These are phyloP conservation scores for Cladosporium sp. DNA, from an alignment of 2,329 filamentous ascomycete genomes.

Conservation along the genomic window DNA sequence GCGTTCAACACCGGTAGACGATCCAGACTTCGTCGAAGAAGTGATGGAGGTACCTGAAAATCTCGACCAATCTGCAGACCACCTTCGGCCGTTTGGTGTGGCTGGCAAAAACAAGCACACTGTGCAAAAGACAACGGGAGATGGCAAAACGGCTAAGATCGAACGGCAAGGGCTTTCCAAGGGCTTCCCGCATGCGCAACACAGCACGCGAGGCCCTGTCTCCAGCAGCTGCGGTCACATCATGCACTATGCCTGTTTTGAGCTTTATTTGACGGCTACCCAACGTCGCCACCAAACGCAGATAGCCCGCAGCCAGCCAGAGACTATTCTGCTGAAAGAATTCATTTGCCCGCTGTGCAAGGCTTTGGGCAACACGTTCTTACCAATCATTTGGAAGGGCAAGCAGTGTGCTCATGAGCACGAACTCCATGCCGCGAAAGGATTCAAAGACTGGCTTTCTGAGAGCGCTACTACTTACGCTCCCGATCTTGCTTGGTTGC, in stretches of 20 bases:
- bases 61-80: conserved; percentile 78
- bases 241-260: conserved; percentile 96
- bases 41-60: conserved; percentile 70
- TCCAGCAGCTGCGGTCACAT: conserved; percentile 93
- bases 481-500: conserved; percentile 41
- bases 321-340: conserved; percentile 70
- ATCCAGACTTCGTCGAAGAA: conserved; percentile 78
- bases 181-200: conserved; percentile 66
- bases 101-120: conserved; percentile 76
- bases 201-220: conserved; percentile 63
- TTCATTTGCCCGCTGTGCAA: conserved; percentile 97
- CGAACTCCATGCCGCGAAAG: conserved; percentile 45
- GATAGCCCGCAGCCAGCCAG: conserved; percentile 89
- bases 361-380: conserved; percentile 86
- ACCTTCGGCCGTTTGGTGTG: conserved; percentile 81
- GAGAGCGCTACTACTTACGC: conserved; percentile 47
- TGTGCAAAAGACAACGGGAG: conserved; percentile 68
- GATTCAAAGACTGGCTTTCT: conserved; percentile 63
- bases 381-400: conserved; percentile 92
- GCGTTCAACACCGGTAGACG: conserved; percentile 75
- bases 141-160: conserved; percentile 63
- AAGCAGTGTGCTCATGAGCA: conserved; percentile 74
- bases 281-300: conserved; percentile 80
- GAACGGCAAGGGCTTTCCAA: conserved; percentile 82
- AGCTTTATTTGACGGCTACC: conserved; percentile 81